phyloP scores from a whole-genome alignment of 169 alveolate species.

The Eimeria tenella region DNA sequence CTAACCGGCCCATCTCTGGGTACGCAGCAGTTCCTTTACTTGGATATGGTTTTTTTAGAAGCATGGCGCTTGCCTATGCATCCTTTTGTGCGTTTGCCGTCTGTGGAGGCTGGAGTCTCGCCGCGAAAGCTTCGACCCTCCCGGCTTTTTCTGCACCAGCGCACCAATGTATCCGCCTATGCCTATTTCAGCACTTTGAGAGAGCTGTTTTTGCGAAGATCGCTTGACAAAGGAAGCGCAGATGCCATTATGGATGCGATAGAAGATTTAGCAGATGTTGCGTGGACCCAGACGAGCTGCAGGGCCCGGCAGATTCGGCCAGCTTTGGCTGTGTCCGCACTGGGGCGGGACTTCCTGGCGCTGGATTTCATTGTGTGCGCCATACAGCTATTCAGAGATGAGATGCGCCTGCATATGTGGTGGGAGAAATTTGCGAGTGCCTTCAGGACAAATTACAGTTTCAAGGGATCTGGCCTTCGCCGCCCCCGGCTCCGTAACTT shows the following conservation, averaged over 20 bases:
- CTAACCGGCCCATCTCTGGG: too few relatives aligned
- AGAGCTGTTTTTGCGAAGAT: background rate
- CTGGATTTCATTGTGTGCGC: background rate
- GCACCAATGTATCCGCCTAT: background rate
- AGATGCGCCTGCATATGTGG: background rate
- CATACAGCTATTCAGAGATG: background rate
- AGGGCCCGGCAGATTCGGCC: background rate
- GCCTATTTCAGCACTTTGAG: background rate
- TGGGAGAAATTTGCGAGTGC: background rate
- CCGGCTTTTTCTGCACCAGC: background rate
- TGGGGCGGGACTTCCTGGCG: background rate
- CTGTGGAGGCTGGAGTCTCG: background rate
- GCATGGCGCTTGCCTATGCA: background rate
- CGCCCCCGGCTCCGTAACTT: too few relatives aligned
- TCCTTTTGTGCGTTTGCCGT: slow-evolving; percentile 1
- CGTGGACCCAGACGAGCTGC: background rate
- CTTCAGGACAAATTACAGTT: background rate
- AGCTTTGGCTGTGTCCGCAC: background rate
- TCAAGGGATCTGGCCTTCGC: too few relatives aligned
- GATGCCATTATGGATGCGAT: background rate
- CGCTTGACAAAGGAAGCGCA: background rate
- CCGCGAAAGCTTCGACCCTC: background rate
- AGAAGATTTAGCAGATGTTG: background rate
- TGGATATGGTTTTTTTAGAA: too few relatives aligned
- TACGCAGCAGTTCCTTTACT: background rate